Evolutionary conservation across 495 filamentous ascomycete genomes (phyloP).

Genomic region (Penicillium salamii): DNA sequence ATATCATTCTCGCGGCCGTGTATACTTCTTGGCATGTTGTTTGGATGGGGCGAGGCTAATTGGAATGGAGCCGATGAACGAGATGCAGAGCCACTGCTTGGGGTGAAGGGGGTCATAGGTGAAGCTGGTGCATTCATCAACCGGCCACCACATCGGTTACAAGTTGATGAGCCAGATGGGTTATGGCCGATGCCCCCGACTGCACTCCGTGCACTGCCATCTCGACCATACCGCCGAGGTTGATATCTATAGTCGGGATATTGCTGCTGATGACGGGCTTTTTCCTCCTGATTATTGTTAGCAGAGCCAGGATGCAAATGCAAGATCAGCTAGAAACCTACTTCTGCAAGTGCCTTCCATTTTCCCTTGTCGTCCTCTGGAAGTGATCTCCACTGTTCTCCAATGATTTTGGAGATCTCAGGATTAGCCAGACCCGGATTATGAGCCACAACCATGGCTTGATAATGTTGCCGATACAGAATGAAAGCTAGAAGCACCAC

Average conservation of each 20-base stretch:
- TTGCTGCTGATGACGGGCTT: conserved; percentile 81
- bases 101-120: conserved; percentile 38
- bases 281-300: conserved; percentile 66
- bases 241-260: conserved; percentile 95
- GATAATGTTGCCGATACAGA: conserved; percentile 92
- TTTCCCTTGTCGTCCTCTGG: conserved; percentile 71
- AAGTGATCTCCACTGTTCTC: conserved; percentile 82
- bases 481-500: conserved; percentile 74
- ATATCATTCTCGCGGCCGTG: conserved; percentile 21
- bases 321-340: conserved; percentile 27
- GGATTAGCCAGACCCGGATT: conserved; percentile 92
- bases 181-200: conserved; percentile 39
- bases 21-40: conserved; percentile 19
- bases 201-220: conserved; percentile 30
- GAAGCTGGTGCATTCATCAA: conserved; percentile 46
- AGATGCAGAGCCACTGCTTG: conserved; percentile 11
- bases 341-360: conserved; percentile 89
- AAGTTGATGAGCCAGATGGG: conserved; percentile 37
- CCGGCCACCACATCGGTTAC: conserved; percentile 43
- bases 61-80: conserved; percentile 18
- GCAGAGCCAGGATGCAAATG: not conserved
- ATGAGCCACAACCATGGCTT: conserved; percentile 73
- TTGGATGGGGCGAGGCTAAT: conserved; percentile 14
- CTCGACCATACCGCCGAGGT: conserved; percentile 72
- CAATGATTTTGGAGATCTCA: conserved; percentile 97